Percentiles rank a stretch among this genome's conserved stretches.
These are phyloP conservation scores for Pugionium dolabratum DNA, from an alignment of 345 rosid genomes.

Conservation along the genomic window DNA sequence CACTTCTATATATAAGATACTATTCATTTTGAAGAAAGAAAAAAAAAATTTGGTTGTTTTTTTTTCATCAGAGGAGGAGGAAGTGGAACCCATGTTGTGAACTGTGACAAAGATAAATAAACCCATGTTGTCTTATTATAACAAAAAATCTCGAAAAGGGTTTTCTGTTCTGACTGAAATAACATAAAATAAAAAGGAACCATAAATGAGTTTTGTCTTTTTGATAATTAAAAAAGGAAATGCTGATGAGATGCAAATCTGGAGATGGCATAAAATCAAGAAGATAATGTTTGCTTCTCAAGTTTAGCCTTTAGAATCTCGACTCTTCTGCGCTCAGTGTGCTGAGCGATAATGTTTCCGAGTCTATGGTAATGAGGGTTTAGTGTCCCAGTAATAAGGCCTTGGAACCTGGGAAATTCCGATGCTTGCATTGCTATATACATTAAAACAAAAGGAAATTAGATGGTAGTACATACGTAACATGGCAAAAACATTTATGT, in stretches of 20 bases:
- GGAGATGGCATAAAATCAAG: slow-evolving; percentile 41
- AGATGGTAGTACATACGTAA: not conserved
- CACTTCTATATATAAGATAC: too few relatives aligned
- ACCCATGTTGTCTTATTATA: too few relatives aligned
- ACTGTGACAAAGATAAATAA: too few relatives aligned
- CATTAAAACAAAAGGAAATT: too few relatives aligned
- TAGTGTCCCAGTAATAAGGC: slow-evolving; percentile 73
- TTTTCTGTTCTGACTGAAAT: slow-evolving; percentile 26
- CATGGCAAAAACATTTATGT: not conserved
- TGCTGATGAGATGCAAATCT: slow-evolving; percentile 34
- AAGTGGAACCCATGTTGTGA: too few relatives aligned
- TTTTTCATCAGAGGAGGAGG: too few relatives aligned
- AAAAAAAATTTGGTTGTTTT: too few relatives aligned
- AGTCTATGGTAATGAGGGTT: slow-evolving; percentile 84
- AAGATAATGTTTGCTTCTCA: slow-evolving; percentile 55
- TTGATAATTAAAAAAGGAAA: slow-evolving; percentile 5
- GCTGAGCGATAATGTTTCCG: slow-evolving; percentile 86
- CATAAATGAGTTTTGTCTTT: slow-evolving; percentile 24
- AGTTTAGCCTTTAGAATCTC: slow-evolving; percentile 85
- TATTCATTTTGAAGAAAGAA: too few relatives aligned
- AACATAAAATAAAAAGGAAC: not conserved
- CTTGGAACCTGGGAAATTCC: slow-evolving; percentile 71
- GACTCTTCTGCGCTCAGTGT: slow-evolving; percentile 84
- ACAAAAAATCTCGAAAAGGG: too few relatives aligned
- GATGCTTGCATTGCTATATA: slow-evolving; percentile 68